Evolutionary conservation across 805 yeast species (phyloP).

Genomic region (Nakazawaea wickerhamii): DNA sequence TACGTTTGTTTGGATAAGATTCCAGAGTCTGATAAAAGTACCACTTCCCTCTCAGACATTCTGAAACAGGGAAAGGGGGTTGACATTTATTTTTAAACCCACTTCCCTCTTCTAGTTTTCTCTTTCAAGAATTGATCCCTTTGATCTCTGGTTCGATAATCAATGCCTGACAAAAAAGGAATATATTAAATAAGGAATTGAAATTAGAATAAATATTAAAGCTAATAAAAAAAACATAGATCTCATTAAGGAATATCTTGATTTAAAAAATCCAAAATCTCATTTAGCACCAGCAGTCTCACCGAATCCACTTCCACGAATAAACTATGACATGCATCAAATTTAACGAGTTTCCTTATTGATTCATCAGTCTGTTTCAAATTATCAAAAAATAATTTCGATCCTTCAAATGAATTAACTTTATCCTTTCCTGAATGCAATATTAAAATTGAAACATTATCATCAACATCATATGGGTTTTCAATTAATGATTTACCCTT

Average conservation of each 20-base stretch:
- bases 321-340: slow-evolving; percentile 39
- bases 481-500: slow-evolving; percentile 54
- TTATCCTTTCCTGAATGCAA: slow-evolving; percentile 59
- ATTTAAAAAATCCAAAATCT: slow-evolving; percentile 35
- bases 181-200: too few relatives aligned
- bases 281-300: slow-evolving; percentile 28
- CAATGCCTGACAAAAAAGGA: too few relatives aligned
- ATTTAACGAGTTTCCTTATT: slow-evolving; percentile 23
- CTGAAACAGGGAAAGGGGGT: too few relatives aligned
- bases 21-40: neutral
- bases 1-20: neutral
- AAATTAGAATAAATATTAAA: neutral
- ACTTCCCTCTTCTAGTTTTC: too few relatives aligned
- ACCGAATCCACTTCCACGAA: slow-evolving; percentile 40
- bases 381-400: slow-evolving; percentile 34
- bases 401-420: slow-evolving; percentile 50
- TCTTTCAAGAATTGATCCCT: too few relatives aligned
- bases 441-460: slow-evolving; percentile 44
- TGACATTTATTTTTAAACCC: too few relatives aligned
- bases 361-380: slow-evolving; percentile 19
- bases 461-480: slow-evolving; percentile 29
- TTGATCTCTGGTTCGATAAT: too few relatives aligned
- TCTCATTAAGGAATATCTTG: slow-evolving; percentile 15
- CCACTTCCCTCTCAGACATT: neutral
- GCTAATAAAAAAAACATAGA: slow-evolving; percentile 14